phyloP scores from a whole-genome alignment of 2,329 filamentous ascomycete genomes.

The Colletotrichum magnum region DNA sequence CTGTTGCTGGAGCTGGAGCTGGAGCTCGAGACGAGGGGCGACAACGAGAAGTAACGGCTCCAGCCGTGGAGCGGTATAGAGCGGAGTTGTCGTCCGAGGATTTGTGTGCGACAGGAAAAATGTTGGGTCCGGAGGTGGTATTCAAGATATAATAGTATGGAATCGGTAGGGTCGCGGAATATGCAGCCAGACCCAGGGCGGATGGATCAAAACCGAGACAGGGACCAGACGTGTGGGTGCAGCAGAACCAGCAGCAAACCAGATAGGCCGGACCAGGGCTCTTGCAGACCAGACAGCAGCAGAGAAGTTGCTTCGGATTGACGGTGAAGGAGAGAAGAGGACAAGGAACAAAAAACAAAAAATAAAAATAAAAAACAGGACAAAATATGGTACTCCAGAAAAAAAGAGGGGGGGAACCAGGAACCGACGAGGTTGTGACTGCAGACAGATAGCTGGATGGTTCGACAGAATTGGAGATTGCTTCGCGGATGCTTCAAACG shows the following conservation, averaged over 20 bases:
- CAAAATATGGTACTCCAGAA: constrained; percentile 1
- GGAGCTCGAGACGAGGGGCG: constrained; percentile 30
- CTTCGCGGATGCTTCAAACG: constrained; percentile 38
- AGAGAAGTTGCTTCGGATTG: constrained; percentile 8
- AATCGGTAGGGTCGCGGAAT: constrained; percentile 26
- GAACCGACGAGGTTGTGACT: constrained; percentile 36
- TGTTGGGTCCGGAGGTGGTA: constrained; percentile 31
- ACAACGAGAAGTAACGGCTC: constrained; percentile 29
- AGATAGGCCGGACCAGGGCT: constrained; percentile 17
- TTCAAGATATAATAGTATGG: constrained; percentile 37
- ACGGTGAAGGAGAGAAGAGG: constrained; percentile 32
- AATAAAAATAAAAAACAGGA: constrained; percentile 4
- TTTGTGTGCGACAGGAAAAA: constrained; percentile 24
- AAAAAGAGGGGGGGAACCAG: constrained; percentile 13
- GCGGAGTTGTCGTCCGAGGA: constrained; percentile 29
- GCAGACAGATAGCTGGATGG: constrained; percentile 33
- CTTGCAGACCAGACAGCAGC: constrained; percentile 3
- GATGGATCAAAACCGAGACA: constrained; percentile 29
- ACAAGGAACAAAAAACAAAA: constrained; percentile 22
- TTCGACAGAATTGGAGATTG: constrained; percentile 40
- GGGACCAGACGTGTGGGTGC: constrained; percentile 34
- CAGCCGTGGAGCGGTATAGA: constrained; percentile 34
- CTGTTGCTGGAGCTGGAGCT: background rate
- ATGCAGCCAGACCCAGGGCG: constrained; percentile 39
- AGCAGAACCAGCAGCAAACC: constrained; percentile 29